Base-by-base conservation (phyloP, 2,329 filamentous ascomycete genomes). In the Rhinocladiella similis region DNA sequence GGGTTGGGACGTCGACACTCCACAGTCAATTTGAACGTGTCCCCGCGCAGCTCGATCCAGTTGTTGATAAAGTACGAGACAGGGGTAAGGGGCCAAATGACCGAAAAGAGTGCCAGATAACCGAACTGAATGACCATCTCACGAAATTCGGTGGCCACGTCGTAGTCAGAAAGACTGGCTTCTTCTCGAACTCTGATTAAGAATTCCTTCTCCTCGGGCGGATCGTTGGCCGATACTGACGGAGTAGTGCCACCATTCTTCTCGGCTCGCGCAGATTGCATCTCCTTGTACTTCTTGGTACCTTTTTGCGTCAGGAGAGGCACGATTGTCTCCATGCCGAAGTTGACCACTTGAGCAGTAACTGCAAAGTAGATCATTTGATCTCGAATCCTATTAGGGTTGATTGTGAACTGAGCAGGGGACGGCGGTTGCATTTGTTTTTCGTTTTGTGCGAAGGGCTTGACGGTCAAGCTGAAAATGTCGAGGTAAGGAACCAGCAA, bases 361-460 rank as follows among this genome's bases (percentile, higher is more conserved):
- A 97, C 90, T 0, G 93, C 96, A 61, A 96, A 94, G 75, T 96
- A 97, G 61, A 97, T 94, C 70, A 97, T 90, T 71, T 97, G 93
- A 65, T 91, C 89, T 65, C 87, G 89, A 35, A 97, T 84, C 14
- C 94, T 83, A 63, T 86, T 81, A 0, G 91, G 88, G 68, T 97
- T 91, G 73, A 97, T 89, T 50, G 85, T 80, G 71, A 97, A 99
- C 20, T 82, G 79, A 4, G 80, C 83, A 22, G 83, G 68, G 0
- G 71, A 65, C n/a, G 77, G 75, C 7, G 74, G 67, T 47, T 79
- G 78, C 25, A 90, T 74, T 51, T 90, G 82, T 68, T 91, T 87
- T 59, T 92, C 86, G 63, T 88, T 84, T 54, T 90, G 85, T 0
- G 87, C 88, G 63, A 96, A 86, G 0, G 85, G 86, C 66, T 85